A percentile compares a stretch with the other conserved stretches of the same genome.
Evolutionary conservation across 2,329 filamentous ascomycete genomes (phyloP).

Genomic region (Pseudogymnoascus verrucosus): DNA sequence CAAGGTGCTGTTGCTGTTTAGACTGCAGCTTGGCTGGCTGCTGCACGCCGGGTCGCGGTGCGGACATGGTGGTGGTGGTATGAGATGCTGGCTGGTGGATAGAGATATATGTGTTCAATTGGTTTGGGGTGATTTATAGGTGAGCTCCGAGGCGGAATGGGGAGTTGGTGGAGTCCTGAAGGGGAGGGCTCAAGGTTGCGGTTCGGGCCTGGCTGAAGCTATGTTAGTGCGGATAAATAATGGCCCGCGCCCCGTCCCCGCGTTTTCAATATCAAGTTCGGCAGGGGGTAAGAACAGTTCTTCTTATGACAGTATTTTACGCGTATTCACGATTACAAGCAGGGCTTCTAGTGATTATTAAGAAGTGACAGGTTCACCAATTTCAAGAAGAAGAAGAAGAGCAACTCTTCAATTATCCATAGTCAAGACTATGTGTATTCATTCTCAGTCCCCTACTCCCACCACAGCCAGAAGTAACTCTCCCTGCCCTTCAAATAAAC

Average conservation of each 20-base stretch:
- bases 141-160: neutral
- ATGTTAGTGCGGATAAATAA: neutral
- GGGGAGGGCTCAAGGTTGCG: neutral
- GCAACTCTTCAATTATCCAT: neutral
- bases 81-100: neutral
- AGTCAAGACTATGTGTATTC: neutral
- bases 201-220: neutral
- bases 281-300: neutral
- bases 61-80: neutral
- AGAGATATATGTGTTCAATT: neutral
- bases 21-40: neutral
- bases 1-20: slow-evolving; percentile 22
- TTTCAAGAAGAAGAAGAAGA: neutral
- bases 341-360: neutral
- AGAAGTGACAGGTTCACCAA: neutral
- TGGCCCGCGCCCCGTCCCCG: neutral
- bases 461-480: neutral
- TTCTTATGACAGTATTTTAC: neutral
- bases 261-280: neutral
- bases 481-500: neutral
- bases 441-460: neutral
- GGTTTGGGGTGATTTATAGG: neutral
- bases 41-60: neutral
- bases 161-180: neutral
- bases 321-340: neutral